These are phyloP conservation scores for Aspergillus fischeri DNA, from an alignment of 2,329 filamentous ascomycete species.

Conservation along the genomic window DNA sequence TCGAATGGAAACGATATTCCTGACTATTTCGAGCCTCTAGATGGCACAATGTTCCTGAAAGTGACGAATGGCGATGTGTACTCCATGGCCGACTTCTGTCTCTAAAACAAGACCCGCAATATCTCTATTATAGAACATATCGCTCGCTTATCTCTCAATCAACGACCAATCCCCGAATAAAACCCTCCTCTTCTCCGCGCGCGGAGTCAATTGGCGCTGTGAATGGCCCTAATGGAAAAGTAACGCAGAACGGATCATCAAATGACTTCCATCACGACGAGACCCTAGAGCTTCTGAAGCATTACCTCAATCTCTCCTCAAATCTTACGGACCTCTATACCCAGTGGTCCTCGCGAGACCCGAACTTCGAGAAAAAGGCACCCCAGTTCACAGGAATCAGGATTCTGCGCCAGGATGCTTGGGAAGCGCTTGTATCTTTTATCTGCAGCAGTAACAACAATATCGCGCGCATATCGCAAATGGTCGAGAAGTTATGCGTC, in stretches of 20 bases:
- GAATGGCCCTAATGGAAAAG: constrained; percentile 5
- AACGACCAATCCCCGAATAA: constrained; percentile 18
- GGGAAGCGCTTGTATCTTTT: constrained; percentile 90
- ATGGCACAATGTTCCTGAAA: constrained; percentile 72
- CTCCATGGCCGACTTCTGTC: constrained; percentile 81
- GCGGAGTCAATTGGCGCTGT: not conserved
- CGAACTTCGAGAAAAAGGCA: constrained; percentile 85
- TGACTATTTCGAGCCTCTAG: constrained; percentile 39
- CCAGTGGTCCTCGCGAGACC: constrained; percentile 79
- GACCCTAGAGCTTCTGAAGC: constrained; percentile 67
- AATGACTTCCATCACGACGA: constrained; percentile 55
- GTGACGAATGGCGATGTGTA: constrained; percentile 85
- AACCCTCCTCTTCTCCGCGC: constrained; percentile 6
- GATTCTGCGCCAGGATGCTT: constrained; percentile 89
- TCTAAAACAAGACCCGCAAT: constrained; percentile 72
- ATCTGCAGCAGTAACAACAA: constrained; percentile 99
- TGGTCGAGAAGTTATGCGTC: constrained; percentile 88
- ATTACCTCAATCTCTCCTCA: constrained; percentile 84
- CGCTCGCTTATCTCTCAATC: constrained; percentile 38
- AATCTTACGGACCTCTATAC: constrained; percentile 73
- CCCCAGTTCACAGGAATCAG: constrained; percentile 85
- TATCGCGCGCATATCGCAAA: constrained; percentile 88
- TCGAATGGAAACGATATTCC: not conserved
- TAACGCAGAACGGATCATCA: constrained; percentile 17
- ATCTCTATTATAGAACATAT: constrained; percentile 75